Evolutionary conservation across 1,284 basidiomycete species (phyloP).

Genomic region (Moesziomyces antarcticus): DNA sequence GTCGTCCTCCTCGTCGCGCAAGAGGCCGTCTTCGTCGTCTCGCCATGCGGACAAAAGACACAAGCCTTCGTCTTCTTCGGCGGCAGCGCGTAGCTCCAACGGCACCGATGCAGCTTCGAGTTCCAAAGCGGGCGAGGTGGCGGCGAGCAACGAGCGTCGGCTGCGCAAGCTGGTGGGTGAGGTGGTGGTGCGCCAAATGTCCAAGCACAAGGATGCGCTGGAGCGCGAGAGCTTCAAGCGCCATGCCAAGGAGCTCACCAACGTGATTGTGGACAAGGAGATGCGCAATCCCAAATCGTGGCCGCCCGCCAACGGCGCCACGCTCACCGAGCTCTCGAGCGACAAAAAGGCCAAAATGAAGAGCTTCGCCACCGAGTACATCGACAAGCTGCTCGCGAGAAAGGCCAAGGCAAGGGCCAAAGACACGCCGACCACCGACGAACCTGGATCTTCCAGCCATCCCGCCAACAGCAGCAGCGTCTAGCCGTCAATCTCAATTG

Average conservation of each 20-base stretch:
- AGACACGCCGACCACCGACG: constrained; percentile 6
- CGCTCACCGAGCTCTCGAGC: constrained; percentile 73
- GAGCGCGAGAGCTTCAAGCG: constrained; percentile 91
- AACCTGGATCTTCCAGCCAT: neutral
- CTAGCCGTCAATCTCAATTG: constrained; percentile 3
- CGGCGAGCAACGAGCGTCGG: constrained; percentile 60
- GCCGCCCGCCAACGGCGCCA: constrained; percentile 72
- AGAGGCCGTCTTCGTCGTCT: constrained; percentile 35
- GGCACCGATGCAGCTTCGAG: constrained; percentile 9
- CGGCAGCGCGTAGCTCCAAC: constrained; percentile 3
- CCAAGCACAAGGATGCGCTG: constrained; percentile 83
- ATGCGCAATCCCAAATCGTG: constrained; percentile 74
- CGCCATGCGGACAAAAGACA: constrained; percentile 41
- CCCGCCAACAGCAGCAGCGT: constrained; percentile 9
- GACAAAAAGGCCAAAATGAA: constrained; percentile 92
- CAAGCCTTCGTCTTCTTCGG: constrained; percentile 26
- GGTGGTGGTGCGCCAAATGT: constrained; percentile 90
- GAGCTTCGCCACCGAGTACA: constrained; percentile 87
- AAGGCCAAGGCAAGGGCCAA: constrained; percentile 25
- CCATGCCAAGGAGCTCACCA: constrained; percentile 90
- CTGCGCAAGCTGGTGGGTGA: constrained; percentile 85
- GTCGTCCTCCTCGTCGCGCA: constrained; percentile 14
- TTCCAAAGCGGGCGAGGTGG: constrained; percentile 6
- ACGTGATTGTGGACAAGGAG: constrained; percentile 88
- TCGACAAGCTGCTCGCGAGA: constrained; percentile 57